Conservation (phyloP, 805 yeast genomes). For the Zygoascus bituminiphila region DNA sequence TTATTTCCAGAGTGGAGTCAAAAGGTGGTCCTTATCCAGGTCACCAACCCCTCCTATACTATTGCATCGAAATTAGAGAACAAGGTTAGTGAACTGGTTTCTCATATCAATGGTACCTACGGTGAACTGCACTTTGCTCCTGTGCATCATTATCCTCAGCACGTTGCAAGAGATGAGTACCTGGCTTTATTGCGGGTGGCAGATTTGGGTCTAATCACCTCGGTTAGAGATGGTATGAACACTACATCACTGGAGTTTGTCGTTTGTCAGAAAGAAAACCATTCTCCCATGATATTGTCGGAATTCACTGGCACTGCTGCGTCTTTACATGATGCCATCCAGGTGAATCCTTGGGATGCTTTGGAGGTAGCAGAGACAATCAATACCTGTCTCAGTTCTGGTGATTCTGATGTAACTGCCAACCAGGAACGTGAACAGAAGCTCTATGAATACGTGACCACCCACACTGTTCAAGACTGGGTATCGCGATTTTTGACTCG, state of each 20-base stretch:
- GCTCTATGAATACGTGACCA: slow-evolving; percentile 55
- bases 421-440: slow-evolving; percentile 22
- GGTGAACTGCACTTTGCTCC: slow-evolving; percentile 82
- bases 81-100: slow-evolving; percentile 74
- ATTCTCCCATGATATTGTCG: slow-evolving; percentile 73
- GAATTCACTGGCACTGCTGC: slow-evolving; percentile 89
- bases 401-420: slow-evolving; percentile 37
- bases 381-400: slow-evolving; percentile 49
- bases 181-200: slow-evolving; percentile 82
- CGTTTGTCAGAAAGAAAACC: slow-evolving; percentile 57
- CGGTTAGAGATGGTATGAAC: slow-evolving; percentile 93
- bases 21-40: slow-evolving; percentile 83
- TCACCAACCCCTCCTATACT: slow-evolving; percentile 67
- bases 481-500: slow-evolving; percentile 51
- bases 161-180: slow-evolving; percentile 82
- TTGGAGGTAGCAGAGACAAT: slow-evolving; percentile 86
- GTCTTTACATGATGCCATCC: slow-evolving; percentile 38
- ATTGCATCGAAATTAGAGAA: slow-evolving; percentile 59
- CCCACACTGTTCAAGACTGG: slow-evolving; percentile 77
- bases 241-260: slow-evolving; percentile 91
- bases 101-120: slow-evolving; percentile 73
- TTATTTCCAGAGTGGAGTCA: slow-evolving; percentile 91
- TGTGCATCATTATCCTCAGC: slow-evolving; percentile 85
- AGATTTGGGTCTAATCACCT: slow-evolving; percentile 80
- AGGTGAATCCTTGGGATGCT: slow-evolving; percentile 95